Evolutionary conservation across 2,329 filamentous ascomycete genomes (phyloP), one percentile per base, ranked within the genome.

Genomic region (Calonectria henricotiae): DNA sequence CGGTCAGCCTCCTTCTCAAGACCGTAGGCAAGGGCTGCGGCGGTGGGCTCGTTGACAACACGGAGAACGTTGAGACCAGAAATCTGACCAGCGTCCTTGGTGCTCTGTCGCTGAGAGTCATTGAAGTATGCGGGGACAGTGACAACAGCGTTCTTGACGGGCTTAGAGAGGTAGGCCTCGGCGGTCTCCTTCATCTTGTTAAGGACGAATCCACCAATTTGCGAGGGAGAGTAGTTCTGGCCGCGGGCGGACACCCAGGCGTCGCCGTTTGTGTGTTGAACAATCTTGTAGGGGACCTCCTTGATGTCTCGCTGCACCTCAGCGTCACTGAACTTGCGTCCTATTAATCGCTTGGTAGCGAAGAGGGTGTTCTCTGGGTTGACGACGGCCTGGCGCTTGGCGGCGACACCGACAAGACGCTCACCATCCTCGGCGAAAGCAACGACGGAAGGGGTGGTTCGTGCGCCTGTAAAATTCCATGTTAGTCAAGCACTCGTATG

Each of bases 171-270:
- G 87, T 97, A 98, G 73, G 93, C 89, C 88, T 98, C 95, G 75
- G 96, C 96, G 63, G 96, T 98, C 89, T 98, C 96, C 91, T 97
- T 98, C 96, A 98, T 98, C 91, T 98, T 98, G 85, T 95, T 92
- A 79, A 98, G 90, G 76, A 98, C 89, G 85, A 98, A 98, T 81
- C 95, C 96, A 90, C 96, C 96, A 75, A 98, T 94, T 86, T 98
- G 96, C n/a, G 95, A 98, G 68, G 96, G 96, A 76, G 95, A 98
- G 89, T 98, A 98, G 85, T 95, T 97, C 86, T 98, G 91, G 82
- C 92, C 95, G 78, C 95, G 94, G 78, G 95, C 94, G 85, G 95
- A 91, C 74, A 98, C 93, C 96, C 96, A 98, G 73, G 96, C 96
- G 82, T 98, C 96, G 78, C 96, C 96, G 83, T 98, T 98, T 87